A percentile compares a stretch with the other conserved stretches of the same genome.
phyloP scores from a whole-genome alignment of 257 asterid genomes.

The Scutellaria galericulata region DNA sequence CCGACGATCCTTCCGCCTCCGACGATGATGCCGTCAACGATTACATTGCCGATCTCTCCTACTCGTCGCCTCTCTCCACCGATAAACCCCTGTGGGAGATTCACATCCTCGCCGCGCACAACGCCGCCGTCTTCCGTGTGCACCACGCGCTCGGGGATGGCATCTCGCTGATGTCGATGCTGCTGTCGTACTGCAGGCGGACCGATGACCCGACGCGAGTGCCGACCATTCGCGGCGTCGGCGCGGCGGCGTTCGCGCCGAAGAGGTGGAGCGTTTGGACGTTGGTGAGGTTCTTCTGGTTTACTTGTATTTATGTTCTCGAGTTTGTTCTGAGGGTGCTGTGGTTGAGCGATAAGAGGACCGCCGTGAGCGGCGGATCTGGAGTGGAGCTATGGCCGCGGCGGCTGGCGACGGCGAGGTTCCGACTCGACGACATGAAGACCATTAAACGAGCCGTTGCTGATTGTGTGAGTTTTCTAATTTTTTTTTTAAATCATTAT shows the following conservation, averaged over 20 bases:
- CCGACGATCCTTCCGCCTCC: slow-evolving; percentile 37
- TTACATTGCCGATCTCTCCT: slow-evolving; percentile 57
- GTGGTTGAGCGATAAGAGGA: slow-evolving; percentile 50
- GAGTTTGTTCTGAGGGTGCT: slow-evolving; percentile 45
- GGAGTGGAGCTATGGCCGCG: slow-evolving; percentile 74
- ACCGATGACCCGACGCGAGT: slow-evolving; percentile 48
- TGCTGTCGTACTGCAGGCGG: slow-evolving; percentile 61
- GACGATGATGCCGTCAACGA: slow-evolving; percentile 68
- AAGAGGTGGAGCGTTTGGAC: slow-evolving; percentile 37
- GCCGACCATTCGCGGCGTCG: slow-evolving; percentile 42
- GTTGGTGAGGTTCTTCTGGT: slow-evolving; percentile 46
- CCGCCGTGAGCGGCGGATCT: slow-evolving; percentile 57
- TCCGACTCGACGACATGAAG: slow-evolving; percentile 57
- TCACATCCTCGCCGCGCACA: slow-evolving; percentile 66
- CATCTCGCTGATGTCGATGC: slow-evolving; percentile 65
- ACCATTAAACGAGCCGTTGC: slow-evolving; percentile 48
- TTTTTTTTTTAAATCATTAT: too few relatives aligned
- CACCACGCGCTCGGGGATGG: slow-evolving; percentile 95
- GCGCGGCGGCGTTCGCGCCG: slow-evolving; percentile 29
- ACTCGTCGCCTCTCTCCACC: slow-evolving; percentile 55
- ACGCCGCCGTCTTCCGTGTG: slow-evolving; percentile 53
- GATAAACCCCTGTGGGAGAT: slow-evolving; percentile 86
- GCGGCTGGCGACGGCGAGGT: slow-evolving; percentile 53
- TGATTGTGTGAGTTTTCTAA: slow-evolving; percentile 43
- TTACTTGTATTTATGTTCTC: slow-evolving; percentile 36